Conservation (phyloP, 768 basidiomycete genomes). For the Sporobolomyces phaffii region DNA sequence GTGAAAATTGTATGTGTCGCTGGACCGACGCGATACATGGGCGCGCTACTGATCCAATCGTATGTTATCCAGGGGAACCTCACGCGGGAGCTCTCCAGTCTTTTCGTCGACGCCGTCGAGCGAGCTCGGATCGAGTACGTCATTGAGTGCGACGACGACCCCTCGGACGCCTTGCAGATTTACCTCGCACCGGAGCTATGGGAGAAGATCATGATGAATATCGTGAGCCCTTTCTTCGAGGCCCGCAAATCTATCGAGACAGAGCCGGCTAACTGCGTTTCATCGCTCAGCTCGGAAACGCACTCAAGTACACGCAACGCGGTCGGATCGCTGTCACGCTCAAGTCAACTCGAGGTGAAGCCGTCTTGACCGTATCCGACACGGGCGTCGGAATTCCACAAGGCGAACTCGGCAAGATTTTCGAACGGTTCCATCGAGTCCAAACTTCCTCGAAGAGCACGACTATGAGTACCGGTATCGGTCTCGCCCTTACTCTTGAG, state of each 20-base stretch:
- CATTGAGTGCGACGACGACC: slow-evolving; percentile 33
- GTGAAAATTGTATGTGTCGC: slow-evolving; percentile 3
- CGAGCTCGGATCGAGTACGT: slow-evolving; percentile 19
- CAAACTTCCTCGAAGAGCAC: slow-evolving; percentile 12
- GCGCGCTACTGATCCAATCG: too few relatives aligned
- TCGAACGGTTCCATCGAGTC: slow-evolving; percentile 39
- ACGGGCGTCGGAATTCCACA: slow-evolving; percentile 37
- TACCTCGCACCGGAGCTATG: slow-evolving; percentile 29
- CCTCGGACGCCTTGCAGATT: slow-evolving; percentile 6
- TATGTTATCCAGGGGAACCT: slow-evolving; percentile 24
- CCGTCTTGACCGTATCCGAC: slow-evolving; percentile 20
- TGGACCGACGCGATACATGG: too few relatives aligned
- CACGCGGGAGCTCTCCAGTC: slow-evolving; percentile 25
- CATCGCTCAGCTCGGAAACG: slow-evolving; percentile 10
- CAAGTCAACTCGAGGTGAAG: slow-evolving; percentile 17
- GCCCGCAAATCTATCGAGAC: too few relatives aligned
- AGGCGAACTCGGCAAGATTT: slow-evolving; percentile 31
- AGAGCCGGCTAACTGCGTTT: background rate
- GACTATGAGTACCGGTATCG: slow-evolving; percentile 26
- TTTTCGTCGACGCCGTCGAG: slow-evolving; percentile 34
- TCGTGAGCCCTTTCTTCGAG: background rate
- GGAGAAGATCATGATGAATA: slow-evolving; percentile 29
- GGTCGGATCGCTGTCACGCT: slow-evolving; percentile 27
- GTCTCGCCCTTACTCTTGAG: slow-evolving; percentile 37
- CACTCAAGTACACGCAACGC: slow-evolving; percentile 25